A percentile compares a stretch with the other conserved stretches of the same genome.
phyloP scores from a whole-genome alignment of 2,329 filamentous ascomycete genomes.

The Sporothrix phasma region DNA sequence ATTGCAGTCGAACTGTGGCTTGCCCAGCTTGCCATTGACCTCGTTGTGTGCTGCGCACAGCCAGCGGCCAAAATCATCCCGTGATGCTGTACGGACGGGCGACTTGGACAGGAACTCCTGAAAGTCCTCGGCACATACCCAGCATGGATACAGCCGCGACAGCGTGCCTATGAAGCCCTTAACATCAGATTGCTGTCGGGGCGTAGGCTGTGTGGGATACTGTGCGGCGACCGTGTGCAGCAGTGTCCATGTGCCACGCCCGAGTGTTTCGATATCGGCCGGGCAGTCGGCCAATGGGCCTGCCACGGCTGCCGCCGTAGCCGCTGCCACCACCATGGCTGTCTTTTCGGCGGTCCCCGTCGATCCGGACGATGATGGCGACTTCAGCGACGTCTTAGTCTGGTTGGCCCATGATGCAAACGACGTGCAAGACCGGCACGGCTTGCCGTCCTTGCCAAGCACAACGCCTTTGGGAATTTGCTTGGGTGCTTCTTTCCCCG shows the following conservation, averaged over 20 bases:
- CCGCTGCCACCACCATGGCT: constrained; percentile 22
- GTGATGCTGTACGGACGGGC: constrained; percentile 47
- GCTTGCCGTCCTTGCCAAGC: constrained; percentile 72
- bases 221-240: constrained; percentile 83
- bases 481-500: constrained; percentile 31
- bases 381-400: constrained; percentile 34
- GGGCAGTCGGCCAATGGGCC: constrained; percentile 60
- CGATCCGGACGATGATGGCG: constrained; percentile 24
- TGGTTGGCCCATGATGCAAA: constrained; percentile 53
- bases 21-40: constrained; percentile 82
- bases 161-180: constrained; percentile 70
- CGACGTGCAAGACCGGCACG: constrained; percentile 67
- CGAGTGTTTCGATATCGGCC: constrained; percentile 78
- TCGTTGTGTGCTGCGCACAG: constrained; percentile 81
- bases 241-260: constrained; percentile 84
- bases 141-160: constrained; percentile 85
- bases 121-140: constrained; percentile 91
- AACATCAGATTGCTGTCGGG: constrained; percentile 64
- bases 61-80: constrained; percentile 69
- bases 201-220: constrained; percentile 64
- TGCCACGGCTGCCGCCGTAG: constrained; percentile 23
- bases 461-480: constrained; percentile 62
- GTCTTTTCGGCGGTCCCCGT: constrained; percentile 25
- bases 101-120: constrained; percentile 67
- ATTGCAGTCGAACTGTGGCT: constrained; percentile 79